A percentile compares a stretch with the other conserved stretches of the same genome.
Conservation (phyloP, 345 rosid species). For the Corchorus capsularis region DNA sequence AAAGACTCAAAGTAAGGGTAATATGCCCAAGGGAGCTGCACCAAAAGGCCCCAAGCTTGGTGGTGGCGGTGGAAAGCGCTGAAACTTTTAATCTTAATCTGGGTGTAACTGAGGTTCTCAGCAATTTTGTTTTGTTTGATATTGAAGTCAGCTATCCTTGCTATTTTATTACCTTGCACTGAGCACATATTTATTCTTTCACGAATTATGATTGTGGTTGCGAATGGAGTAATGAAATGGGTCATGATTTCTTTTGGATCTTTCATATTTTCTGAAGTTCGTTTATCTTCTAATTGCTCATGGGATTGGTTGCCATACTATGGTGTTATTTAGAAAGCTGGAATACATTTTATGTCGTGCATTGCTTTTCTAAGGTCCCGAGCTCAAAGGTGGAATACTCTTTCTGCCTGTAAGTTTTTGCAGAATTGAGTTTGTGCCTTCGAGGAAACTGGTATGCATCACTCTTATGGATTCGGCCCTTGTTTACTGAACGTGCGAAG, state of each 20-base stretch:
- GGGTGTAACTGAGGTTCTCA: neutral
- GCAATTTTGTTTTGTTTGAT: neutral
- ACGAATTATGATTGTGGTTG: neutral
- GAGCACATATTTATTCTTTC: neutral
- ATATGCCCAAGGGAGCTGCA: slow-evolving; percentile 39
- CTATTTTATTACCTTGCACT: neutral
- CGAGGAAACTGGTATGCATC: neutral
- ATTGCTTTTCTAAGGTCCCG: neutral
- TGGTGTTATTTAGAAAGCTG: neutral
- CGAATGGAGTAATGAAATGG: neutral
- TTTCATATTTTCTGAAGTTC: neutral
- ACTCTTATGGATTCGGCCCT: neutral
- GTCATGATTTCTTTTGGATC: neutral
- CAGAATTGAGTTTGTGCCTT: neutral
- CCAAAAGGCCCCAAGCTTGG: slow-evolving; percentile 62
- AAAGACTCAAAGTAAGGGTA: slow-evolving; percentile 53
- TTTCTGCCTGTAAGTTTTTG: neutral
- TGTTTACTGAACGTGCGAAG: neutral
- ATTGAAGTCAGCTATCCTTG: neutral
- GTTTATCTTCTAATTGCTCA: neutral
- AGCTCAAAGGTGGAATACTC: neutral
- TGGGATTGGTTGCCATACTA: neutral
- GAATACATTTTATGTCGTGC: neutral
- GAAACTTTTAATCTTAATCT: slow-evolving; percentile 10
- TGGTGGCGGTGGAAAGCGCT: slow-evolving; percentile 79